Percentiles rank a stretch among this genome's conserved stretches.
phyloP scores from a whole-genome alignment of 495 filamentous ascomycete species.

The Arthonia radiata region DNA sequence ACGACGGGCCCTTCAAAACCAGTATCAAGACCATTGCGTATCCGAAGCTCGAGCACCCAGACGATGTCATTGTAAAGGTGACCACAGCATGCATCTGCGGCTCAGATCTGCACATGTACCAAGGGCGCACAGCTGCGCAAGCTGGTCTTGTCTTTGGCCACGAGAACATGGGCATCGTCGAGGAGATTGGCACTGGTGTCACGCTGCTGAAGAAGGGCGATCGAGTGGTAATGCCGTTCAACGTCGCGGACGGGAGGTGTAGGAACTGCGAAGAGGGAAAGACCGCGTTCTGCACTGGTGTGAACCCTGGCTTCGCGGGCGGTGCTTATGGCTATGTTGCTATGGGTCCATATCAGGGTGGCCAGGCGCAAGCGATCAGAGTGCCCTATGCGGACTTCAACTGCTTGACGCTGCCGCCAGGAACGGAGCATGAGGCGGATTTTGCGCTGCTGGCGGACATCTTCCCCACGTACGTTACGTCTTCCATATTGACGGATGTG shows the following conservation, averaged over 20 bases:
- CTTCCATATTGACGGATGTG: too few relatives aligned
- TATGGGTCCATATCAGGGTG: conserved; percentile 31
- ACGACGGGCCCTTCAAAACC: conserved; percentile 26
- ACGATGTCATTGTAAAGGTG: conserved; percentile 30
- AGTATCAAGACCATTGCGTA: conserved; percentile 22
- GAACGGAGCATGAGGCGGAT: conserved; percentile 20
- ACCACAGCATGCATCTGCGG: conserved; percentile 20
- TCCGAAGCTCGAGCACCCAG: conserved; percentile 26
- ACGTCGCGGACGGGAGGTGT: conserved; percentile 32
- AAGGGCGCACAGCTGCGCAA: conserved; percentile 25
- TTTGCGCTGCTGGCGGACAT: conserved; percentile 28
- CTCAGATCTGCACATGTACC: conserved; percentile 21
- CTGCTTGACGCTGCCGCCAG: conserved; percentile 18
- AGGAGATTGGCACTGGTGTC: conserved; percentile 21
- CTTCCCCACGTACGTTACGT: too few relatives aligned
- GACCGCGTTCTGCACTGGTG: conserved; percentile 24
- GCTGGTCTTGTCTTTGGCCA: conserved; percentile 30
- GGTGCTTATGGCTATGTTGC: conserved; percentile 36
- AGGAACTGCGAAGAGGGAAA: conserved; percentile 31
- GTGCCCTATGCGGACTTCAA: conserved; percentile 36
- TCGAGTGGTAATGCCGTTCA: conserved; percentile 32
- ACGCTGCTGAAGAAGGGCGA: conserved; percentile 25
- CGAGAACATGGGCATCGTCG: conserved; percentile 28
- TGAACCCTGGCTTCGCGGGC: conserved; percentile 33
- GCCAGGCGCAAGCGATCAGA: conserved; percentile 27